Evolutionary conservation across 2,329 filamentous ascomycete genomes (phyloP).

Genomic region (Botrytis porri): DNA sequence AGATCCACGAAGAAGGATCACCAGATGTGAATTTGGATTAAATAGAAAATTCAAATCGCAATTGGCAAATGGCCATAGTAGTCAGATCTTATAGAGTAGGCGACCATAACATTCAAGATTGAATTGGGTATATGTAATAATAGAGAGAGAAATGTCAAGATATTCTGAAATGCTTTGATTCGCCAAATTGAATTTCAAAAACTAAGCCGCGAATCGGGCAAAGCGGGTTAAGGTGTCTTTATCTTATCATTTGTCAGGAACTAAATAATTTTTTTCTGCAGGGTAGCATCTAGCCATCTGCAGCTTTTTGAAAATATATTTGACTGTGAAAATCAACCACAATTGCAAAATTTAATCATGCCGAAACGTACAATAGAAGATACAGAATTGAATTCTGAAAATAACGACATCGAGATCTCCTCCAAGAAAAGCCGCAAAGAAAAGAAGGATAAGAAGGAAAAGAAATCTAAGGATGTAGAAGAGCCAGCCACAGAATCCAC

Average conservation of each 20-base stretch:
- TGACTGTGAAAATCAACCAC: not conserved
- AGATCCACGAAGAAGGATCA: not conserved
- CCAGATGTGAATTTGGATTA: not conserved
- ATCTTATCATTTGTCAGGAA: constrained; percentile 16
- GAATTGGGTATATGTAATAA: not conserved
- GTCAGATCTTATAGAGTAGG: not conserved
- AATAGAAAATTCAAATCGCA: not conserved
- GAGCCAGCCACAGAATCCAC: constrained; percentile 22
- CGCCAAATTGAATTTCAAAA: not conserved
- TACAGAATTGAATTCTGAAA: constrained; percentile 28
- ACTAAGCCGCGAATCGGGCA: not conserved
- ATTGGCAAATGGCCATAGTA: not conserved
- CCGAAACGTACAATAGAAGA: constrained; percentile 37
- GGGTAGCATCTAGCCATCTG: constrained; percentile 6
- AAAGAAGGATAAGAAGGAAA: constrained; percentile 24
- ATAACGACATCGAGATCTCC: constrained; percentile 18
- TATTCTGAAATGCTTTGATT: not conserved
- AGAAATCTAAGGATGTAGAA: constrained; percentile 28
- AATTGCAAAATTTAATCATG: constrained; percentile 28
- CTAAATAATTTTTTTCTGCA: constrained; percentile 11
- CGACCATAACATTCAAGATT: not conserved
- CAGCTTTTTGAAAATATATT: not conserved
- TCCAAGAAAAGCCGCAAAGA: constrained; percentile 36
- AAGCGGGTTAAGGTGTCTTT: not conserved
- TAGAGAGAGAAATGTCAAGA: not conserved